Conservation (phyloP, 495 filamentous ascomycete genomes). For the Aspergillus sclerotioniger region DNA sequence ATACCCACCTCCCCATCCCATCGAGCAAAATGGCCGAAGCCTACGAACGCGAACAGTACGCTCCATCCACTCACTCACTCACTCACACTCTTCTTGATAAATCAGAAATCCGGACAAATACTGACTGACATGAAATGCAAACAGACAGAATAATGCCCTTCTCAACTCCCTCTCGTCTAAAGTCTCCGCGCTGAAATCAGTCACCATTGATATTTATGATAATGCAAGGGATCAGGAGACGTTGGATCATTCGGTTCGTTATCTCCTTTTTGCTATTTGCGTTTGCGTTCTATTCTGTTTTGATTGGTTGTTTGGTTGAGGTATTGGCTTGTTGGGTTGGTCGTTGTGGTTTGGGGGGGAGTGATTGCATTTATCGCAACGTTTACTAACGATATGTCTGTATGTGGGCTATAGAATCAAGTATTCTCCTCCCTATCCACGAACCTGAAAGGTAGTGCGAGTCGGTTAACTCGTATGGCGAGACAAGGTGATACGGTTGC, state of each 20-base stretch:
- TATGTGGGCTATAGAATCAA: constrained; percentile 44
- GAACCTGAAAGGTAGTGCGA: constrained; percentile 77
- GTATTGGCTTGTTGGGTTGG: too few relatives aligned
- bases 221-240: constrained; percentile 82
- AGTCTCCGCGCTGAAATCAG: constrained; percentile 83
- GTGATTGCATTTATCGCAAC: neutral
- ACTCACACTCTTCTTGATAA: constrained; percentile 6
- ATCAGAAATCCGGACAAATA: too few relatives aligned
- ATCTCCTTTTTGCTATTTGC: neutral
- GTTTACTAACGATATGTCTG: too few relatives aligned
- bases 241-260: constrained; percentile 78
- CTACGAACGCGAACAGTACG: constrained; percentile 85
- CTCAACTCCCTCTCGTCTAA: constrained; percentile 87
- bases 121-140: too few relatives aligned
- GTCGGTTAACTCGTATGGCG: constrained; percentile 88
- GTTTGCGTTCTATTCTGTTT: too few relatives aligned
- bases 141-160: constrained; percentile 89
- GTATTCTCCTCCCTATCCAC: constrained; percentile 59
- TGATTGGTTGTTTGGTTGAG: neutral
- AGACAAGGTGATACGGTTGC: constrained; percentile 86
- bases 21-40: constrained; percentile 76
- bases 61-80: constrained; percentile 6
- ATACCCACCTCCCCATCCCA: neutral
- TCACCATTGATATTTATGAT: constrained; percentile 99
- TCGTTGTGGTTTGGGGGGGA: too few relatives aligned